Evolutionary conservation across 331 rosid species (phyloP), one percentile per base, ranked within the genome.

Genomic region (Pyracantha coccinea): DNA sequence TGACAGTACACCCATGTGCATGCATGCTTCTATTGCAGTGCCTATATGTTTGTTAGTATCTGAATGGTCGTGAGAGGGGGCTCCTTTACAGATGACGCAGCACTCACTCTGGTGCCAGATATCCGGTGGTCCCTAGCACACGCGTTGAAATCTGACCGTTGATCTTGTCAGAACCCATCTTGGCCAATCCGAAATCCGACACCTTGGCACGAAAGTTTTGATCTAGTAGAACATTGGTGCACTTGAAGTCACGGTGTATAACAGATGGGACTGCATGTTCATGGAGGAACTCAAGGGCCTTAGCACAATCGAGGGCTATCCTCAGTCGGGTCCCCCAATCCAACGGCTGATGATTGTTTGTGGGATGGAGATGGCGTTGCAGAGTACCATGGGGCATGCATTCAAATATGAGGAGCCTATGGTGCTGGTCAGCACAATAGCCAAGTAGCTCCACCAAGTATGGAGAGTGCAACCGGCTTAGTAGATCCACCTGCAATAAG

Each of bases 51-150:
- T 73, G 60, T 73, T 59, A 3, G 45, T 25, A 24, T 38, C 60
- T 71, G 65, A 75, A 66, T 66, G 82, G 76, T 67, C 66, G 33
- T 63, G 32, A 41, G 25, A 76, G 25, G 75, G 53, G 69, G 81
- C 66, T 67, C 74, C 45, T 66, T 71, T 66, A 73, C 76, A 79
- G 79, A 69, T 64, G 53, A 55, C 23, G 60, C 6, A 60, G 66
- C 77, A 88, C 97, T 92, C 86, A 95, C 99, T 95, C 99, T 83
- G 99, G 99, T 69, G 99, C 99, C 50, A 90, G 71, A 82, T 92
- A 95, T 82, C 97, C 99, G 2, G 98, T 92, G 92, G 97, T 90
- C 96, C 97, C 96, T 31, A 86, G 77, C 71, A 92, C 91, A 64
- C 92, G 85, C 19, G 99, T 95, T 14, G 93, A 95, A 72, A 90